phyloP scores from a whole-genome alignment of 495 filamentous ascomycete species.

The Penicillium goetzii region DNA sequence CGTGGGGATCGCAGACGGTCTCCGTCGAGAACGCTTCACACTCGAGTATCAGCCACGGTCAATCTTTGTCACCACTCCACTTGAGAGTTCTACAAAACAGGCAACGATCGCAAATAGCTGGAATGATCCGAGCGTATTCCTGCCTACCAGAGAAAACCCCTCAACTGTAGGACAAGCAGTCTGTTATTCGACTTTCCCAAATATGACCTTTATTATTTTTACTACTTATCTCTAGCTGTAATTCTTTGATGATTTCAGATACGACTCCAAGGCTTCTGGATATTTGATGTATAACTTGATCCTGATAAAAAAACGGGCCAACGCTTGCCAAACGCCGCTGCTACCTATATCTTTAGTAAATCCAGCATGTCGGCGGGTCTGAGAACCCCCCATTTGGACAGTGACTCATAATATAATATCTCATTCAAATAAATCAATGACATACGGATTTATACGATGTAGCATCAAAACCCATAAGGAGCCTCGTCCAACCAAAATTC shows the following conservation, averaged over 20 bases:
- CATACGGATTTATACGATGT: not conserved
- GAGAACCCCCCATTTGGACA: not conserved
- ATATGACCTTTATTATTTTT: not conserved
- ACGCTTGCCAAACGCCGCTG: not conserved
- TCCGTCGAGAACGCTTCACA: conserved; percentile 6
- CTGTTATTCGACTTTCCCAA: conserved; percentile 4
- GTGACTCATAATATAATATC: not conserved
- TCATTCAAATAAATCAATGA: not conserved
- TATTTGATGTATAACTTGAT: not conserved
- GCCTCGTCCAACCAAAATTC: conserved; percentile 2
- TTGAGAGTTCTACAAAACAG: not conserved
- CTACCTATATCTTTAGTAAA: not conserved
- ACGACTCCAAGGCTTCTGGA: not conserved
- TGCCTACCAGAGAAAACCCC: not conserved
- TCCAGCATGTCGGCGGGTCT: not conserved
- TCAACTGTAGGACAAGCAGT: conserved; percentile 5
- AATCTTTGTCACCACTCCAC: not conserved
- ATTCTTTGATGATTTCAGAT: not conserved
- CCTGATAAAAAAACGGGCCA: not conserved
- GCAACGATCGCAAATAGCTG: not conserved
- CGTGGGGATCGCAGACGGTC: not conserved
- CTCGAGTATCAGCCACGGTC: not conserved
- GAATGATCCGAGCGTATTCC: not conserved
- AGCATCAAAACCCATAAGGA: conserved; percentile 1
- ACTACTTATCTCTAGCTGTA: not conserved